Base-by-base conservation (phyloP, 805 yeast species). In the Cyberlindnera japonica region DNA sequence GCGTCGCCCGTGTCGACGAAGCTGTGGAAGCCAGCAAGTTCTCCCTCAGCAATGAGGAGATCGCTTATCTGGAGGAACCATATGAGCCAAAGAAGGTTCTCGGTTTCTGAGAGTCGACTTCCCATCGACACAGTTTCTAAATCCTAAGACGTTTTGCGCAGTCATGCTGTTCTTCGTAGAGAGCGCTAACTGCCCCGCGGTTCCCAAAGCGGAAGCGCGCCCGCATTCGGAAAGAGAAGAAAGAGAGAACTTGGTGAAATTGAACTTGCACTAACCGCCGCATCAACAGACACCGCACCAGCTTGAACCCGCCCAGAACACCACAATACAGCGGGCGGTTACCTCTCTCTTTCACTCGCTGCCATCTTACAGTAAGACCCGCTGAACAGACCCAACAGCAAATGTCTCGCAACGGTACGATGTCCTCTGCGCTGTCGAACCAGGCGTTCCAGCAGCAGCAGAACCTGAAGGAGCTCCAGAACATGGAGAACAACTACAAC, bases 1-100 rank as follows among this genome's bases (percentile, higher is more conserved):
- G 67, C 24, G 62, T 59, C 13, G 65, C 64, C 49, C 64, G 83
- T 41, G 65, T 78, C 15, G 76, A 75, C 32, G 83, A 77, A 45
- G 71, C 73, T 1, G 33, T 75, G 17, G 58, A 44, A 13, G 77
- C 79, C 20, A 30, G 42, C 17, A 26, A 29, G 13, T 20, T 47
- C 20, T 9, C 18, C 24, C 36, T 49, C n/a, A 34, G 44, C n/a
- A 35, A 25, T 1, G 48, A 43, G 26, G 51, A 49, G 27, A 17
- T 47, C 14, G 19, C 23, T 11, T 43, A 30, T 35, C 31, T 49
- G 24, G 51, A 49, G 31, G 47, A 40, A 28, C 44, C 41, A 6
- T 49, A 49, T 32, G 18, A 19, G 24, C 48, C 49, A 19, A 49
- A 38, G 25, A 29, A 22, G 16, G 29, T 36, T 9, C 14, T 36